Conservation (phyloP, 2,329 filamentous ascomycete species). For the Massarina eburnea region DNA sequence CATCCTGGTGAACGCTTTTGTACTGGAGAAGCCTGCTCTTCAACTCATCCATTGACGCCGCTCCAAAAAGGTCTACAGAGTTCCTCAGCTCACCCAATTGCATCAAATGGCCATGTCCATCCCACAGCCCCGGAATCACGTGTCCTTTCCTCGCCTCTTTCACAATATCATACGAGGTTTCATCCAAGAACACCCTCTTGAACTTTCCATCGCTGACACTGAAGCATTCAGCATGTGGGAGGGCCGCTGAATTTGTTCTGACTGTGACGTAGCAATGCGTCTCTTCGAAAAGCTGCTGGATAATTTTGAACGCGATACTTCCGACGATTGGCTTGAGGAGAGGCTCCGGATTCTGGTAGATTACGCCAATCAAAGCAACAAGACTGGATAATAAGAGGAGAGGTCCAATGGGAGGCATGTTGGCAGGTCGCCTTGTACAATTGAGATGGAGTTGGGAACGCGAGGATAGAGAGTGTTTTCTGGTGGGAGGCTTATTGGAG, state of each 20-base stretch:
- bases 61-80: conserved; percentile 65
- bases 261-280: conserved; percentile 51
- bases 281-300: conserved; percentile 26
- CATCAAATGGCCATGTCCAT: conserved; percentile 69
- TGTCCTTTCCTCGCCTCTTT: conserved; percentile 49
- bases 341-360: conserved; percentile 29
- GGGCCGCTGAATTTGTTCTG: conserved; percentile 44
- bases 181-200: conserved; percentile 48
- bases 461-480: neutral
- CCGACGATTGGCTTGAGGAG: conserved; percentile 18
- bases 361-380: conserved; percentile 25
- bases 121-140: conserved; percentile 69
- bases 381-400: conserved; percentile 28
- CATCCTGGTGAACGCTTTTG: conserved; percentile 51
- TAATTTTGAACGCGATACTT: conserved; percentile 19
- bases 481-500: neutral
- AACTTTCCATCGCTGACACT: conserved; percentile 57
- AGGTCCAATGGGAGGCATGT: conserved; percentile 23
- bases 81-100: conserved; percentile 69
- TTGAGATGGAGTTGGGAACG: neutral
- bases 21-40: conserved; percentile 56
- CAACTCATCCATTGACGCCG: conserved; percentile 58
- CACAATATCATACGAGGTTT: conserved; percentile 31
- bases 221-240: conserved; percentile 55
- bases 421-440: neutral